These are phyloP conservation scores for Acephala macrosclerotiorum DNA, from an alignment of 2,329 filamentous ascomycete genomes.

Conservation along the genomic window DNA sequence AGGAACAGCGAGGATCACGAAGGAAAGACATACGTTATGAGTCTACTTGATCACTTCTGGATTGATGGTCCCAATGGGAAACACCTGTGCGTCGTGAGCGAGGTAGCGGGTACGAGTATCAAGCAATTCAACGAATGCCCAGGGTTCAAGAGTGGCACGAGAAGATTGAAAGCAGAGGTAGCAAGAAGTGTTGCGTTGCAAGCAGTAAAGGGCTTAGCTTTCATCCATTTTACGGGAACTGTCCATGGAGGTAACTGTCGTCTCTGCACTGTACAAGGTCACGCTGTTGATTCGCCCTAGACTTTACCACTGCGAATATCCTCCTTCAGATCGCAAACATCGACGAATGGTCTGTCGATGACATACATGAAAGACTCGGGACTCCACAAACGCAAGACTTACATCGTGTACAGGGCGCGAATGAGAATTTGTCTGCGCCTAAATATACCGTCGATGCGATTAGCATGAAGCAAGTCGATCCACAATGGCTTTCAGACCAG, in stretches of 20 bases:
- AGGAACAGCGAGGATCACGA: slow-evolving; percentile 18
- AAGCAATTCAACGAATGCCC: slow-evolving; percentile 35
- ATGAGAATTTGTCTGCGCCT: slow-evolving; percentile 13
- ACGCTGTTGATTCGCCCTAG: slow-evolving; percentile 18
- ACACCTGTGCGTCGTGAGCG: slow-evolving; percentile 51
- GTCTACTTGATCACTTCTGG: slow-evolving; percentile 35
- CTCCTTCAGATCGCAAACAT: slow-evolving; percentile 32
- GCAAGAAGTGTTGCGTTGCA: slow-evolving; percentile 31
- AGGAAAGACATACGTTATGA: slow-evolving; percentile 29
- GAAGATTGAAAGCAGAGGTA: slow-evolving; percentile 29
- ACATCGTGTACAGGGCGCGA: not conserved
- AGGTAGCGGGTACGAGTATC: slow-evolving; percentile 34
- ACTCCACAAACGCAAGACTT: slow-evolving; percentile 27
- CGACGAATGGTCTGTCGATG: slow-evolving; percentile 26
- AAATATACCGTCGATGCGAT: slow-evolving; percentile 29
- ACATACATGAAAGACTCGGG: slow-evolving; percentile 30
- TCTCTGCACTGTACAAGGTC: not conserved
- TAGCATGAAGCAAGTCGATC: slow-evolving; percentile 28
- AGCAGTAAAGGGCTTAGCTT: slow-evolving; percentile 28
- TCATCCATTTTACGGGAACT: slow-evolving; percentile 28
- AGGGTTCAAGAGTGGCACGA: slow-evolving; percentile 28
- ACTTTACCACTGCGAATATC: slow-evolving; percentile 32
- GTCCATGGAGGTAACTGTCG: slow-evolving; percentile 33
- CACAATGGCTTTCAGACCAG: slow-evolving; percentile 29
- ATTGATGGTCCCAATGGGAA: slow-evolving; percentile 51